Evolutionary conservation across 2,329 filamentous ascomycete genomes (phyloP).

Genomic region (Diplodia scrobiculata): DNA sequence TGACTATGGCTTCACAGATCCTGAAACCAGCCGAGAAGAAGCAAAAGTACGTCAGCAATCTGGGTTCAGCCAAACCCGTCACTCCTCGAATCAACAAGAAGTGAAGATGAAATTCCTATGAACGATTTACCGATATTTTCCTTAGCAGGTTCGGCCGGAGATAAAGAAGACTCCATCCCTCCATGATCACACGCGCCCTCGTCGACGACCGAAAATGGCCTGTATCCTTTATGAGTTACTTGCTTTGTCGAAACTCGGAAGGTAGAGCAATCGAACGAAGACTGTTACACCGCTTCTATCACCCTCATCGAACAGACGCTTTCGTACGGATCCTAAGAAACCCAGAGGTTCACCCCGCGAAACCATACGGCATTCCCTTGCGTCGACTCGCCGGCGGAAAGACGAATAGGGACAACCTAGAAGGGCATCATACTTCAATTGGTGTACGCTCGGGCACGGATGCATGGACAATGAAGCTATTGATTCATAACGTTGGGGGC

Average conservation of each 20-base stretch:
- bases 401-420: slow-evolving; percentile 22
- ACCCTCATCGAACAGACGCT: slow-evolving; percentile 20
- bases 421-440: slow-evolving; percentile 20
- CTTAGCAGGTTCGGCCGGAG: slow-evolving; percentile 93
- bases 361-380: slow-evolving; percentile 21
- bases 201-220: slow-evolving; percentile 29
- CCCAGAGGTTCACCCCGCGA: slow-evolving; percentile 15
- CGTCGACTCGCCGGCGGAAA: slow-evolving; percentile 26
- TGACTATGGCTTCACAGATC: slow-evolving; percentile 62
- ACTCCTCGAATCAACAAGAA: slow-evolving; percentile 69
- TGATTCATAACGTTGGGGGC: slow-evolving; percentile 24
- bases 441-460: slow-evolving; percentile 23
- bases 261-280: slow-evolving; percentile 21
- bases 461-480: slow-evolving; percentile 27
- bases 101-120: slow-evolving; percentile 37
- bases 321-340: slow-evolving; percentile 23
- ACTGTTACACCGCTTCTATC: slow-evolving; percentile 21
- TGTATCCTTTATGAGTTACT: slow-evolving; percentile 29
- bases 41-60: slow-evolving; percentile 94
- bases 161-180: slow-evolving; percentile 57
- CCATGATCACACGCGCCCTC: slow-evolving; percentile 29
- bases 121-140: slow-evolving; percentile 43
- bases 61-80: slow-evolving; percentile 67
- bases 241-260: slow-evolving; percentile 26
- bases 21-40: slow-evolving; percentile 99